Evolutionary conservation across 768 basidiomycete genomes (phyloP).

Genomic region (Rhodotorula babjevae): DNA sequence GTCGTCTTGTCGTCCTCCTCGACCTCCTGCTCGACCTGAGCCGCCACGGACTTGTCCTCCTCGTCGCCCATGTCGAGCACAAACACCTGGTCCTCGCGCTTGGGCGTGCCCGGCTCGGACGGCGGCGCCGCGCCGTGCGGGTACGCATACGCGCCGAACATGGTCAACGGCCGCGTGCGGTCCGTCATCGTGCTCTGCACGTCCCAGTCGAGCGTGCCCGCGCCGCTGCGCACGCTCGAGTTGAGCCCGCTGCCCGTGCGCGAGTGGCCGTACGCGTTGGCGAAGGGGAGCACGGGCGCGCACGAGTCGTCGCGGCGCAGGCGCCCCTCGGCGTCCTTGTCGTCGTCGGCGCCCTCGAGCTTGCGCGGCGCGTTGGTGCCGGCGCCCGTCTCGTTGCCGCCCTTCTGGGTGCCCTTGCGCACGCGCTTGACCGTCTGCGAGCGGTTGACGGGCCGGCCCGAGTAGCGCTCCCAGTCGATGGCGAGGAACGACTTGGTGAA

Average conservation of each 20-base stretch:
- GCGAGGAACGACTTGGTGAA: constrained; percentile 24
- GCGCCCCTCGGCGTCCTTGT: background rate
- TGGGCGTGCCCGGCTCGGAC: no score
- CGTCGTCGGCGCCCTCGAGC: background rate
- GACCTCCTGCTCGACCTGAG: background rate
- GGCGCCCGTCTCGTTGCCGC: background rate
- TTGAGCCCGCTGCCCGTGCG: background rate
- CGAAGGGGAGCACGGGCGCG: background rate
- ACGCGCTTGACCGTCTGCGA: constrained; percentile 14
- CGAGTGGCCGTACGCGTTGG: background rate
- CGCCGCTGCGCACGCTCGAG: background rate
- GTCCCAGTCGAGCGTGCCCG: constrained; percentile 24
- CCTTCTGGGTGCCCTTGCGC: background rate
- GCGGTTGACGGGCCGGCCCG: constrained; percentile 29
- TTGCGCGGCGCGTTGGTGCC: background rate
- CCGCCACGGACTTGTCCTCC: background rate
- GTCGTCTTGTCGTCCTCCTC: background rate
- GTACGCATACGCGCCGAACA: background rate
- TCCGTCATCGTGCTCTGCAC: background rate
- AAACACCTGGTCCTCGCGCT: background rate
- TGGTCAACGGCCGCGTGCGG: background rate
- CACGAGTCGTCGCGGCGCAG: background rate
- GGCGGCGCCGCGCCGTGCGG: background rate
- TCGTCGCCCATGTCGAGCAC: constrained; percentile 6
- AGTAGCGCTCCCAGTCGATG: constrained; percentile 32